Evolutionary conservation across 352 stramenopile genomes (phyloP).

Genomic region (Globisporangium viniferum): DNA sequence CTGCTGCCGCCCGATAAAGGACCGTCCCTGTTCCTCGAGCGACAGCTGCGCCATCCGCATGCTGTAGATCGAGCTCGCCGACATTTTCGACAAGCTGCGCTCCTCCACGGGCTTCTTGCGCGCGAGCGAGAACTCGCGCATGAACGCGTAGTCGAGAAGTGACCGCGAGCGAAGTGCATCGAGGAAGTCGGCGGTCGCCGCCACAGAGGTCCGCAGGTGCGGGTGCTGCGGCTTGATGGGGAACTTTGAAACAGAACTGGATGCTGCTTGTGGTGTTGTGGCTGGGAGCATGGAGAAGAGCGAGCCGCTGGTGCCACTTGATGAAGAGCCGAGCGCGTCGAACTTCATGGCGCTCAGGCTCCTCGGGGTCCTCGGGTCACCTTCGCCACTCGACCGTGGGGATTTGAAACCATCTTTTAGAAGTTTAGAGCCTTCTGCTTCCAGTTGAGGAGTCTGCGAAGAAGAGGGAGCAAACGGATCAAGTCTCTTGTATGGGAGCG

Average conservation of each 20-base stretch:
- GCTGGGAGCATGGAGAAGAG: conserved; percentile 11
- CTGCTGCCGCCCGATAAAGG: conserved; percentile 12
- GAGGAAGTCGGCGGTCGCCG: conserved; percentile 23
- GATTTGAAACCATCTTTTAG: background rate
- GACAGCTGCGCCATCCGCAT: conserved; percentile 43
- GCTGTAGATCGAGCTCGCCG: conserved; percentile 36
- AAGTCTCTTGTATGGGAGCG: conserved; percentile 13
- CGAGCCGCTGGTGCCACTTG: background rate
- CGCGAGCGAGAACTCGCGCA: conserved; percentile 48
- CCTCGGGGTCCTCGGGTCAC: background rate
- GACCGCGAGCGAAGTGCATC: conserved; percentile 33
- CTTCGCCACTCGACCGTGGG: background rate
- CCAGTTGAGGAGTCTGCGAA: background rate
- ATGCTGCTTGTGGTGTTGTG: background rate
- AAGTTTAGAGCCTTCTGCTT: background rate
- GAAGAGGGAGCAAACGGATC: conserved; percentile 7
- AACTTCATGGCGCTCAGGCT: conserved; percentile 15
- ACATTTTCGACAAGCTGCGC: conserved; percentile 41
- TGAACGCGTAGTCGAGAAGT: conserved; percentile 48
- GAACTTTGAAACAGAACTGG: conserved; percentile 2
- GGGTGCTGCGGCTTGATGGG: conserved; percentile 15
- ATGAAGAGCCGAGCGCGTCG: background rate
- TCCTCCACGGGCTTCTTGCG: conserved; percentile 31
- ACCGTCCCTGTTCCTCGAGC: conserved; percentile 26
- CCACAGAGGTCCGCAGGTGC: conserved; percentile 11